Evolutionary conservation across 768 basidiomycete genomes (phyloP).

Genomic region (Crepidotus variabilis): DNA sequence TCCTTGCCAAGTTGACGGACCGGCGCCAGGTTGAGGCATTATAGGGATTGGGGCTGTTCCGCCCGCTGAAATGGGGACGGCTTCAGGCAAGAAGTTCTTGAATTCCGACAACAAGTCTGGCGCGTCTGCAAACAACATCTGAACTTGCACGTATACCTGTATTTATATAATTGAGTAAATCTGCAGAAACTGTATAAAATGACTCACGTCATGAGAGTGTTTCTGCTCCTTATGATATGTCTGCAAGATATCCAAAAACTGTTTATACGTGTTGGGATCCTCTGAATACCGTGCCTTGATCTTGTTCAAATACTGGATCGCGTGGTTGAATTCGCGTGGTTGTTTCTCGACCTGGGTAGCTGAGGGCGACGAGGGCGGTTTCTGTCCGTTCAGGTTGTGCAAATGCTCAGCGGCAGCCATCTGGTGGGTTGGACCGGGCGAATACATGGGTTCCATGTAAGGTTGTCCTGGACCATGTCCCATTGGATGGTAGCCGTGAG

Average conservation of each 20-base stretch:
- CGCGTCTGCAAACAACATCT: slow-evolving; percentile 76
- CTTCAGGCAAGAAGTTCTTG: slow-evolving; percentile 76
- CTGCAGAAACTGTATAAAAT: slow-evolving; percentile 7
- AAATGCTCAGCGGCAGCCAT: slow-evolving; percentile 64
- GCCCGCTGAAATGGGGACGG: slow-evolving; percentile 35
- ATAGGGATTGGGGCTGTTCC: slow-evolving; percentile 28
- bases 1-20: slow-evolving; percentile 35
- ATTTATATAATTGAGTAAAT: slow-evolving; percentile 31
- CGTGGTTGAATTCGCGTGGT: slow-evolving; percentile 82
- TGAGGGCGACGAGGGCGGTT: slow-evolving; percentile 25
- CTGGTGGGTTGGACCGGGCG: slow-evolving; percentile 42
- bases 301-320: slow-evolving; percentile 97
- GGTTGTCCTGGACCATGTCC: slow-evolving; percentile 25
- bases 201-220: slow-evolving; percentile 64
- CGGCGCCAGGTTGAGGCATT: slow-evolving; percentile 41
- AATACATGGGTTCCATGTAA: slow-evolving; percentile 35
- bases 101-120: slow-evolving; percentile 79
- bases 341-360: slow-evolving; percentile 38
- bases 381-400: slow-evolving; percentile 49
- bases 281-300: slow-evolving; percentile 90
- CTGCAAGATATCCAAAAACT: slow-evolving; percentile 85
- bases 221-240: slow-evolving; percentile 84
- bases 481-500: slow-evolving; percentile 37
- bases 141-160: slow-evolving; percentile 80
- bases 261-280: slow-evolving; percentile 90